phyloP scores from a whole-genome alignment of 169 alveolate species.

The Cystoisospora suis region DNA sequence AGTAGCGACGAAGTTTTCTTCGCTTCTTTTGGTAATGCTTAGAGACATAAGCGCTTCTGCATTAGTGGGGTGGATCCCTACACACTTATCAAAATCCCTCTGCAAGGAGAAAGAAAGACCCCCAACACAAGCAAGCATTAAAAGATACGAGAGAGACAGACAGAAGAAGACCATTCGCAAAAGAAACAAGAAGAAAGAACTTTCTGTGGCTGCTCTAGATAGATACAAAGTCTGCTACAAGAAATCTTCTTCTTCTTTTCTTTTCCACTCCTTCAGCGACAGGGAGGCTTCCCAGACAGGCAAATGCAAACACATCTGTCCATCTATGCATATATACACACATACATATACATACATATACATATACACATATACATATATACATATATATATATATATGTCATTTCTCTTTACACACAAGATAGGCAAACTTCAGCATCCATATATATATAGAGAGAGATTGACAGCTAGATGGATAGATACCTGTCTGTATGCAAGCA shows the following conservation, averaged over 20 bases:
- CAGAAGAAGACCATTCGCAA: background rate
- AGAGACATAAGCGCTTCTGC: conserved; percentile 91
- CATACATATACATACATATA: background rate
- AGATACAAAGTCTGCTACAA: too few species aligned
- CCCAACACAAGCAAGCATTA: background rate
- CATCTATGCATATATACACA: background rate
- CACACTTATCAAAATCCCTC: conserved; percentile 85
- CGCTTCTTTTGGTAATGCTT: conserved; percentile 84
- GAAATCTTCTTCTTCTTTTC: too few species aligned
- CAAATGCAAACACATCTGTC: background rate
- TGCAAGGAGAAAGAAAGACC: background rate
- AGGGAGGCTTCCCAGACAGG: background rate
- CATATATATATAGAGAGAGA: too few species aligned
- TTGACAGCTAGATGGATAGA: too few species aligned
- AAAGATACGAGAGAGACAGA: background rate
- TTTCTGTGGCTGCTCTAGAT: too few species aligned
- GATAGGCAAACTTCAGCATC: too few species aligned
- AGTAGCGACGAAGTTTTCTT: conserved; percentile 86
- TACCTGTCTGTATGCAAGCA: too few species aligned
- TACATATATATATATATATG: too few species aligned
- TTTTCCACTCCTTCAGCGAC: too few species aligned
- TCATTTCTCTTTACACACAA: too few species aligned
- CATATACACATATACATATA: too few species aligned
- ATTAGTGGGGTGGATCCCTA: conserved; percentile 98
- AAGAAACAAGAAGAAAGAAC: background rate